These are phyloP conservation scores for Hirschioporus abietinus DNA, from an alignment of 768 basidiomycete species.

Conservation along the genomic window DNA sequence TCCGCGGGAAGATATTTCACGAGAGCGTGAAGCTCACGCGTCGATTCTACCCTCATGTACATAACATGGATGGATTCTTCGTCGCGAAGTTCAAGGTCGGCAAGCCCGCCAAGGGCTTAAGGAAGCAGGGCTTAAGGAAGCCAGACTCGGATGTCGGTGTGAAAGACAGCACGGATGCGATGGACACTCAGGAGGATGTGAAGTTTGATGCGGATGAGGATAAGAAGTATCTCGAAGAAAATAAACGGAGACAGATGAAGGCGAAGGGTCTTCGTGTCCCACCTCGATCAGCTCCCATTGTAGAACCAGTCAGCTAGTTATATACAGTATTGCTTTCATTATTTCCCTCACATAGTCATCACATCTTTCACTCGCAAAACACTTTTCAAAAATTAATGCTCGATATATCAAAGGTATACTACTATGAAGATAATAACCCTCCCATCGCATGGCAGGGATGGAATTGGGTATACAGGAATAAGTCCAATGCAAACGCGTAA, in stretches of 20 bases:
- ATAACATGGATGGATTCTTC: constrained; percentile 99
- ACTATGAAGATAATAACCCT: no score
- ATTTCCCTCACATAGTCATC: no score
- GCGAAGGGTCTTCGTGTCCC: constrained; percentile 67
- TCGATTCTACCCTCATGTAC: constrained; percentile 93
- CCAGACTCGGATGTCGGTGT: constrained; percentile 23
- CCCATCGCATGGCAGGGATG: no score
- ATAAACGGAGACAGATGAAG: constrained; percentile 71
- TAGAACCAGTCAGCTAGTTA: not conserved
- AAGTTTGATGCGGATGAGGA: constrained; percentile 78
- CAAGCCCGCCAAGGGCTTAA: constrained; percentile 44
- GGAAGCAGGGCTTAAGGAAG: constrained; percentile 39
- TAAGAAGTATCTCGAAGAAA: constrained; percentile 67
- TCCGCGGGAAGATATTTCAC: constrained; percentile 86
- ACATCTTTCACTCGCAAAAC: no score
- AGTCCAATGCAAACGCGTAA: no score
- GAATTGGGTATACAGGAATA: no score
- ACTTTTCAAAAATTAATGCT: no score
- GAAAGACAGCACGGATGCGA: constrained; percentile 21
- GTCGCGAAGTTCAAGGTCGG: constrained; percentile 98
- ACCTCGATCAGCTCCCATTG: constrained; percentile 25
- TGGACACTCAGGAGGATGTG: constrained; percentile 27
- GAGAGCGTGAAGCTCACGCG: constrained; percentile 75
- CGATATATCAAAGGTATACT: no score
- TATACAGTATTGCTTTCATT: no score